These are phyloP conservation scores for Myrica gale DNA, from an alignment of 306 rosid genomes.

Conservation along the genomic window DNA sequence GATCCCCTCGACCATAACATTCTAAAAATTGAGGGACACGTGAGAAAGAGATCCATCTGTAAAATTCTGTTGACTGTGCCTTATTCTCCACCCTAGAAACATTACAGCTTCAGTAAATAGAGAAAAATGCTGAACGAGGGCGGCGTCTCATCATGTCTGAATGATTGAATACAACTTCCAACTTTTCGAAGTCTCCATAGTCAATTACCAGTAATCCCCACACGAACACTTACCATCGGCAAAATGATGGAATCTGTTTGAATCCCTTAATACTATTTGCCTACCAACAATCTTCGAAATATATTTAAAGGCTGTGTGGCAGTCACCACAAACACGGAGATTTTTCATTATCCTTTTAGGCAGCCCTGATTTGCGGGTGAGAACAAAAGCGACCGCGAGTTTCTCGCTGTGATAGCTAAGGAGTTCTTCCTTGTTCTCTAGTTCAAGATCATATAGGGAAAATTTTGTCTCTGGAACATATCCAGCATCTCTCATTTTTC, in stretches of 20 bases:
- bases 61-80: not conserved
- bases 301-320: slow-evolving; percentile 84
- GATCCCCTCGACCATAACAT: no score
- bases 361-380: slow-evolving; percentile 64
- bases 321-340: slow-evolving; percentile 89
- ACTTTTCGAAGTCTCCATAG: not conserved
- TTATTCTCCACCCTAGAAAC: not conserved
- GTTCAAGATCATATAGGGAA: slow-evolving; percentile 77
- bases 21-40: not conserved
- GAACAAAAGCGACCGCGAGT: slow-evolving; percentile 83
- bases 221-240: slow-evolving; percentile 76
- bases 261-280: slow-evolving; percentile 68
- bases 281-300: slow-evolving; percentile 71
- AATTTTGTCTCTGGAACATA: slow-evolving; percentile 80
- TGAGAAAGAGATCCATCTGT: not conserved
- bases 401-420: slow-evolving; percentile 88
- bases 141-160: no score
- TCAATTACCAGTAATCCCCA: slow-evolving; percentile 72
- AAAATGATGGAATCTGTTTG: slow-evolving; percentile 88
- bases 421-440: slow-evolving; percentile 80
- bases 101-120: not conserved
- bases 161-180: no score
- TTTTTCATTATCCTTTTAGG: slow-evolving; percentile 94
- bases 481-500: slow-evolving; percentile 67
- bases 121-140: no score